Evolutionary conservation across 257 asterid genomes (phyloP), one percentile per base, ranked within the genome.

Genomic region (Nicotiana knightiana): DNA sequence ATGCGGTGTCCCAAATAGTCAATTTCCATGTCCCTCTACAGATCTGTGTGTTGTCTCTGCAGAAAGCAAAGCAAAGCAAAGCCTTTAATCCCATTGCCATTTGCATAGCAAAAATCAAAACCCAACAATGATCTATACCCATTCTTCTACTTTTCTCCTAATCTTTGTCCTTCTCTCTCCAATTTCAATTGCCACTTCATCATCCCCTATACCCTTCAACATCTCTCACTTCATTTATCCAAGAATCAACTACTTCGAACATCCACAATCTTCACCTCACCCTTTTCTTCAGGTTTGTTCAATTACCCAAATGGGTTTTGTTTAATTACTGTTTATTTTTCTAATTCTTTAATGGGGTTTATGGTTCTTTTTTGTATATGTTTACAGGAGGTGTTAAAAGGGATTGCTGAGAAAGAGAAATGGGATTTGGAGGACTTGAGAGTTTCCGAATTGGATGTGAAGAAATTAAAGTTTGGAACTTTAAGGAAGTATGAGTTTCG

Each of bases 361-460:
- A 48, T n/a, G 53, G 73, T 33, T 76, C 10, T 82, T 26, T 76
- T 54, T 57, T 2, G 3, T 53, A 30, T 43, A 61, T 77, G 17
- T 48, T 51, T 80, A 12, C 81, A 92, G 94, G 91, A 84, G 62
- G 91, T 93, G 67, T 76, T 92, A 89, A 86, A 83, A 86, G 90
- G 81, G 53, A 91, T 92, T 84, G 90, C 91, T 13, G 83, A 84
- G 11, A 86, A 82, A 55, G 94, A 90, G 89, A 90, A 87, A 87
- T 93, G 97, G 97, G 83, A 81, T 32, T 81, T 89, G 84, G 88
- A 90, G 82, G 93, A 92, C 48, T 33, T 91, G 82, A 87, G 90
- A 76, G 89, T 92, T 76, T 88, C 92, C 10, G 87, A 91, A 62
- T 55, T 91, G 85, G 94, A 92, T 82, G 85, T 83, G 6, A 87